A percentile compares a stretch with the other conserved stretches of the same genome.
Conservation (phyloP, 2,329 filamentous ascomycete species). For the Cucurbitaria berberidis region DNA sequence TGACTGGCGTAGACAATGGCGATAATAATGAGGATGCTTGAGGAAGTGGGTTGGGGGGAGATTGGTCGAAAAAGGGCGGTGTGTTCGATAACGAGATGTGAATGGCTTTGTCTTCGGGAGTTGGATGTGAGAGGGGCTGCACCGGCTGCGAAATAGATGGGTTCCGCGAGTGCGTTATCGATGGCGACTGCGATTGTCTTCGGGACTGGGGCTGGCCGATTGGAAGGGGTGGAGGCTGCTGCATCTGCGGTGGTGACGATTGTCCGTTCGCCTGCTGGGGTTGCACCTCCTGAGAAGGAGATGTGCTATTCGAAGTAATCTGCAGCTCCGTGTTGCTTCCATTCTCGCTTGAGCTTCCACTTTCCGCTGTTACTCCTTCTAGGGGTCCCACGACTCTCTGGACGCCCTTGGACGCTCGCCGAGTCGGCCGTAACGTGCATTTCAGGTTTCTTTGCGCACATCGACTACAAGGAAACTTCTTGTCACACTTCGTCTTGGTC, state of each 20-base stretch:
- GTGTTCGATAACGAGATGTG: conserved; percentile 36
- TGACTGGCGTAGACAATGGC: conserved; percentile 47
- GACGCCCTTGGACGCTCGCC: conserved; percentile 54
- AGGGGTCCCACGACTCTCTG: conserved; percentile 35
- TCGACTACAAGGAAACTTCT: conserved; percentile 61
- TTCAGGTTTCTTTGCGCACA: conserved; percentile 58
- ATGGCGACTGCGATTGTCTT: conserved; percentile 42
- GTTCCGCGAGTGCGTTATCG: conserved; percentile 39
- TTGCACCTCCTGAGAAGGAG: conserved; percentile 39
- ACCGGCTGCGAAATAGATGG: conserved; percentile 41
- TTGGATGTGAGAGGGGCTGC: conserved; percentile 37
- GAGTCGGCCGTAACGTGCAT: conserved; percentile 56
- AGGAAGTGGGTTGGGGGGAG: conserved; percentile 43
- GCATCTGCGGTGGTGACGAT: conserved; percentile 28
- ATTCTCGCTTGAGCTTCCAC: conserved; percentile 44
- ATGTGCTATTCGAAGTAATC: conserved; percentile 42
- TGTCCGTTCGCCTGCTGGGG: conserved; percentile 31
- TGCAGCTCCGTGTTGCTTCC: conserved; percentile 40
- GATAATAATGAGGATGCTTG: conserved; percentile 44
- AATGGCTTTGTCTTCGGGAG: conserved; percentile 42
- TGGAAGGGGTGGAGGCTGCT: conserved; percentile 18
- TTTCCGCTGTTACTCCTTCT: conserved; percentile 25
- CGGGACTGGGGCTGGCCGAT: conserved; percentile 26
- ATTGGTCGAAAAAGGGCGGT: conserved; percentile 52
- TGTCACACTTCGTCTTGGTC: conserved; percentile 62